A percentile compares a stretch with the other conserved stretches of the same genome.
These are phyloP conservation scores for Aurantiochytrium sp. DNA, from an alignment of 108 stramenopile genomes.

Conservation along the genomic window DNA sequence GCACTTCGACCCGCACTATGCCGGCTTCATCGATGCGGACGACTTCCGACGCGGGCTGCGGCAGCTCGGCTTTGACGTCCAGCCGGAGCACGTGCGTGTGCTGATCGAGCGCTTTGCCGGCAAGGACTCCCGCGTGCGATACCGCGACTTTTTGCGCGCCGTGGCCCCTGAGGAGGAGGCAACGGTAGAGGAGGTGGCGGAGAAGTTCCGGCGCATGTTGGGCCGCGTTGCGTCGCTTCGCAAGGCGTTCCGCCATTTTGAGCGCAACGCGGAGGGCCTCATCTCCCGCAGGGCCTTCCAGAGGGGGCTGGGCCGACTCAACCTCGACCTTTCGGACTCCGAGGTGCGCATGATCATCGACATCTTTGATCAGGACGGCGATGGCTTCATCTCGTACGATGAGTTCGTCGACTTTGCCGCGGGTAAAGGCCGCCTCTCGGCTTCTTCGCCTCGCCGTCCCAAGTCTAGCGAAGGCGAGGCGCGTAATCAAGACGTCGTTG, in stretches of 20 bases:
- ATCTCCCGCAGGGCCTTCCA: not conserved
- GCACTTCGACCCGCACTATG: constrained; percentile 29
- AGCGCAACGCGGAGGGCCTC: not conserved
- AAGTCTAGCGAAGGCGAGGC: too few relatives aligned
- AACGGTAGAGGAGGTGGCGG: not conserved
- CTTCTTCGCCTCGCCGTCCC: too few relatives aligned
- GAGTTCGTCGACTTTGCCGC: constrained; percentile 10
- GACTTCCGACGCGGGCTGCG: constrained; percentile 32
- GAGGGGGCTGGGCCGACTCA: not conserved
- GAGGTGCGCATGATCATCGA: constrained; percentile 6
- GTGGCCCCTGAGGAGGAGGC: not conserved
- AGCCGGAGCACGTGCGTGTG: not conserved
- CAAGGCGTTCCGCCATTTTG: not conserved
- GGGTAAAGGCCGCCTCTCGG: not conserved
- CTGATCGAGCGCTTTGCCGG: constrained; percentile 9
- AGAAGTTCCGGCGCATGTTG: constrained; percentile 1
- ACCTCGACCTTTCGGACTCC: not conserved
- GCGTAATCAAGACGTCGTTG: too few relatives aligned
- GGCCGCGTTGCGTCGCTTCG: not conserved
- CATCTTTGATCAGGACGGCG: constrained; percentile 25
- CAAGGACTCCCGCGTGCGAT: not conserved
- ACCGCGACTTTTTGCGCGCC: constrained; percentile 13
- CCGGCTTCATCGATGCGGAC: not conserved
- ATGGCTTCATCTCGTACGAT: not conserved
- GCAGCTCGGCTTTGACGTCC: constrained; percentile 29